Evolutionary conservation across 768 basidiomycete genomes (phyloP).

Genomic region (Podaxis rugospora): DNA sequence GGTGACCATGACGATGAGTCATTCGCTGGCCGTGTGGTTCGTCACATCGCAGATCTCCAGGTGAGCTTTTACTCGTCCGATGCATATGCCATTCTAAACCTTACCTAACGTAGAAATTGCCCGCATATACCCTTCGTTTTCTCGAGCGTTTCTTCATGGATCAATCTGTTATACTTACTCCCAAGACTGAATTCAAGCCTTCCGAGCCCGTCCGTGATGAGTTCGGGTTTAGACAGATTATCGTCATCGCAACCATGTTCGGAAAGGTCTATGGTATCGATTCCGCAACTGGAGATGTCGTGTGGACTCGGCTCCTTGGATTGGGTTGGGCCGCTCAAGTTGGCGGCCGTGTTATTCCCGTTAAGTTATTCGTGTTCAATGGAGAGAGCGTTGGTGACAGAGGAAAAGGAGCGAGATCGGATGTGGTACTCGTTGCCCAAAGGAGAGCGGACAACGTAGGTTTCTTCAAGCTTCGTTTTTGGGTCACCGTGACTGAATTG

Average conservation of each 20-base stretch:
- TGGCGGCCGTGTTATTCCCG: constrained; percentile 52
- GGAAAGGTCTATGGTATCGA: constrained; percentile 85
- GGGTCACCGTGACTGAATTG: constrained; percentile 3
- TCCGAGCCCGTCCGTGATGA: constrained; percentile 57
- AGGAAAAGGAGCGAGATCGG: constrained; percentile 45
- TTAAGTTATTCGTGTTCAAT: constrained; percentile 55
- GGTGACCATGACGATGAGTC: constrained; percentile 41
- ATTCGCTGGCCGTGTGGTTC: constrained; percentile 42
- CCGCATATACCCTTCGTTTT: constrained; percentile 64
- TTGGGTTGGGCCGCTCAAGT: constrained; percentile 59
- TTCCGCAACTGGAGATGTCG: constrained; percentile 65
- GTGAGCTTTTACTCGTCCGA: constrained; percentile 27
- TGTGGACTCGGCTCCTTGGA: constrained; percentile 81
- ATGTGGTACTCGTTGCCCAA: constrained; percentile 61
- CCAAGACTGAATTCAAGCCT: constrained; percentile 27
- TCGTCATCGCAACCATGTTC: constrained; percentile 63
- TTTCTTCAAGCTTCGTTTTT: constrained; percentile 8
- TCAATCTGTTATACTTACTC: constrained; percentile 30
- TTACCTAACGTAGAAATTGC: constrained; percentile 53
- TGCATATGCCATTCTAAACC: background rate
- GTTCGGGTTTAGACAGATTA: constrained; percentile 84
- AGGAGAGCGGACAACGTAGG: constrained; percentile 59
- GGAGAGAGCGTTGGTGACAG: constrained; percentile 37
- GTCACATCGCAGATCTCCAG: constrained; percentile 60
- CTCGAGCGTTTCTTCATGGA: constrained; percentile 67